Evolutionary conservation across 2,329 filamentous ascomycete genomes (phyloP), one percentile per base, ranked within the genome.

Genomic region (Cladosporium sp.): DNA sequence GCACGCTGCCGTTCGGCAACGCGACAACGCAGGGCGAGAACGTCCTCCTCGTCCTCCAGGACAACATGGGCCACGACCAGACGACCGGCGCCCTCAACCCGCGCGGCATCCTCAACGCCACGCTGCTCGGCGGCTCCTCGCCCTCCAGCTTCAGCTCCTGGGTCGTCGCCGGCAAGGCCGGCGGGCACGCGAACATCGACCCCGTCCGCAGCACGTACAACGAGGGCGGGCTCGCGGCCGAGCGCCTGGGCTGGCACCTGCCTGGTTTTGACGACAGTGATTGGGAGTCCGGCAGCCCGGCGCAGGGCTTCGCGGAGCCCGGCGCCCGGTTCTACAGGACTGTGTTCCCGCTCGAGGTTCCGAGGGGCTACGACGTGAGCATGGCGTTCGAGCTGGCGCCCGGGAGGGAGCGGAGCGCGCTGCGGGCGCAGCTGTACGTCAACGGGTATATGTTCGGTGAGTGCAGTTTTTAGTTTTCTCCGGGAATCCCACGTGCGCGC

Each of bases 51-150:
- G 66, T 83, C 3, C 68, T 83, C 19, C 77, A 81, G 64, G 78
- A 84, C 59, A 76, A 83, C 66, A 80, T 77, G 14, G 81, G 81
- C 9, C 79, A 84, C 60, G 80, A 82, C 46, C 72, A 80, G 22
- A 75, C 74, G 0, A 70, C 70, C 1, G 72, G 69, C 0, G 77
- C 77, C 4, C 68, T 74, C 3, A 71, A 76, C 13, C 72, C 76
- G 8, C 68, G 78, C 41, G 79, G 79, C 4, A 80, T 82, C 58
- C 71, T 72, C 43, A 75, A 77, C 31, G 78, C 77, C 0, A 77
- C 73, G 1, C 73, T 81, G 1, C 40, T 77, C n/a, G 72, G 72
- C 3, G 56, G 58, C 13, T 18, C 8, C 19, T 34, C 56, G 4
- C 1, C 52, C 57, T 9, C 68, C 22, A 59, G 62, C 28, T 82